A percentile compares a stretch with the other conserved stretches of the same genome.
Evolutionary conservation across 352 stramenopile genomes (phyloP).

Genomic region (Pythium insidiosum): DNA sequence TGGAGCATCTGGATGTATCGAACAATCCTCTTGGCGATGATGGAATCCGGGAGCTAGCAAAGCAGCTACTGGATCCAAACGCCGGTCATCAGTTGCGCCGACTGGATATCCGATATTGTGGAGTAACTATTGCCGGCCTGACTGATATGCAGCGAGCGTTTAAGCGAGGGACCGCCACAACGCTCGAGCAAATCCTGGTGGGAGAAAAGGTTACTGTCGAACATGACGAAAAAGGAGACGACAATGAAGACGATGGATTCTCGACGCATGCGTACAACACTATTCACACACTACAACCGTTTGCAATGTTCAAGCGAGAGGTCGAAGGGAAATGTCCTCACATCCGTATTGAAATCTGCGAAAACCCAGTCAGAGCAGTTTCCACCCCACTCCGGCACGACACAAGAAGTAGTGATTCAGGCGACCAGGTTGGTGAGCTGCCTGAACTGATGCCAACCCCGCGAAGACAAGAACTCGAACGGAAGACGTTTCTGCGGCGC

Average conservation of each 20-base stretch:
- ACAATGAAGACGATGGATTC: neutral
- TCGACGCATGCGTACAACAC: neutral
- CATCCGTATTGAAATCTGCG: neutral
- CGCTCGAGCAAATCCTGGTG: constrained; percentile 8
- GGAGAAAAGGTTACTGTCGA: neutral
- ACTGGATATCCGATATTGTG: constrained; percentile 27
- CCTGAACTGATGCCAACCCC: neutral
- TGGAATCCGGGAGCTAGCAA: constrained; percentile 24
- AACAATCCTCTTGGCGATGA: constrained; percentile 30
- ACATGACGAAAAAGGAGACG: neutral
- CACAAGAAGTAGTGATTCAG: too few relatives aligned
- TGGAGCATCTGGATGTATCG: constrained; percentile 21
- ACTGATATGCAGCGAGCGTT: constrained; percentile 1
- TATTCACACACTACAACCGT: neutral
- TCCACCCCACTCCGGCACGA: too few relatives aligned
- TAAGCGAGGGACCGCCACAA: neutral
- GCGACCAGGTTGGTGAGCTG: neutral
- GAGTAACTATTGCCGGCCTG: constrained; percentile 11
- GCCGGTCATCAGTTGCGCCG: constrained; percentile 3
- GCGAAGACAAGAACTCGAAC: constrained; percentile 12
- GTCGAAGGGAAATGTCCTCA: neutral
- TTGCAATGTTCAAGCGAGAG: neutral
- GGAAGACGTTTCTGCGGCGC: constrained; percentile 14
- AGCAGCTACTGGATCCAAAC: neutral
- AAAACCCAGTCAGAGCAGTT: too few relatives aligned